A percentile compares a stretch with the other conserved stretches of the same genome.
Conservation (phyloP, 352 stramenopile species). For the Hyaloperonospora arabidopsidis region DNA sequence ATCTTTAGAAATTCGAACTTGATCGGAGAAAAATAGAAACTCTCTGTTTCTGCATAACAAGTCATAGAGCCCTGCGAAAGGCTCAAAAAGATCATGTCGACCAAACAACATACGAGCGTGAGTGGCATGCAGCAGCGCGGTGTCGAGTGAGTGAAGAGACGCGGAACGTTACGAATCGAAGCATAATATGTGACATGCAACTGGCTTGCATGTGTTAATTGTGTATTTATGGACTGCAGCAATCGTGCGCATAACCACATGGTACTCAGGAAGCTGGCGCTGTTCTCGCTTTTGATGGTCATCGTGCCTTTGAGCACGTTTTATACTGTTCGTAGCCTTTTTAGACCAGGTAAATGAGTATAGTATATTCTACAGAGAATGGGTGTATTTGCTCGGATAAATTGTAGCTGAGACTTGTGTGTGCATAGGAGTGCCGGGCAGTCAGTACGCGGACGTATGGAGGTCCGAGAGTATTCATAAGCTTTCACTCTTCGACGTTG, state of each 20-base stretch:
- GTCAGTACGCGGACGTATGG: constrained; percentile 54
- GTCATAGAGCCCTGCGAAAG: constrained; percentile 5
- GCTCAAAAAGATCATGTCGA: constrained; percentile 6
- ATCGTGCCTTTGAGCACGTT: constrained; percentile 55
- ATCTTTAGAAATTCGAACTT: constrained; percentile 28
- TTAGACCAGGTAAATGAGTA: constrained; percentile 29
- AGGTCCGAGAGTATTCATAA: constrained; percentile 20
- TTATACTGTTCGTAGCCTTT: constrained; percentile 43
- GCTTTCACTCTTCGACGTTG: background rate
- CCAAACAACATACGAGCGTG: constrained; percentile 32
- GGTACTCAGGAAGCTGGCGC: constrained; percentile 61
- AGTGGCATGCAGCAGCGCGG: constrained; percentile 42
- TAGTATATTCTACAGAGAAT: background rate
- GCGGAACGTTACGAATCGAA: too few relatives aligned
- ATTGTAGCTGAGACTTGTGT: background rate
- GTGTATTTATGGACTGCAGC: constrained; percentile 17
- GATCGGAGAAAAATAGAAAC: background rate
- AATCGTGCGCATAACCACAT: constrained; percentile 65
- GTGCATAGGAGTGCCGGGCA: constrained; percentile 21
- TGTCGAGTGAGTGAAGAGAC: constrained; percentile 29
- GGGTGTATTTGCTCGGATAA: background rate
- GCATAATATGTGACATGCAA: background rate
- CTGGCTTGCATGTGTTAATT: background rate
- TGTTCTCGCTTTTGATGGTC: constrained; percentile 71
- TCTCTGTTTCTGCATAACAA: constrained; percentile 1